phyloP scores from a whole-genome alignment of 345 rosid genomes.

The Brassica carinata region DNA sequence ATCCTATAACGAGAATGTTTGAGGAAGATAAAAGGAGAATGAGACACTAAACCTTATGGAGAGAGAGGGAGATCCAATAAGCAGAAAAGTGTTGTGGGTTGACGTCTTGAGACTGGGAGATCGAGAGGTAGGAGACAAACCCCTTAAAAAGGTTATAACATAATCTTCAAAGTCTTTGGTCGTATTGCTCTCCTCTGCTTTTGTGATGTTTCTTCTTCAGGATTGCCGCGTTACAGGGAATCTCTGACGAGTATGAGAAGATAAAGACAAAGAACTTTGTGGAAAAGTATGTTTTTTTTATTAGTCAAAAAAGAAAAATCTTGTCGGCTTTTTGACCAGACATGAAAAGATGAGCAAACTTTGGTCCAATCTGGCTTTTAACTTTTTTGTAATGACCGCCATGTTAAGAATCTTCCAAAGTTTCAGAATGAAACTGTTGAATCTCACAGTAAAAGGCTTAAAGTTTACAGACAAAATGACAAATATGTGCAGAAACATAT shows the following conservation, averaged over 20 bases:
- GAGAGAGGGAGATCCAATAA: background rate
- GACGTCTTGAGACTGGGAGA: background rate
- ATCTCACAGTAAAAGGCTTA: background rate
- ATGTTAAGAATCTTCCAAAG: conserved; percentile 3
- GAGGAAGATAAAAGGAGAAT: background rate
- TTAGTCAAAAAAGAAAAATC: conserved; percentile 21
- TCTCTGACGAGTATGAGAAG: conserved; percentile 29
- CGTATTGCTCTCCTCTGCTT: conserved; percentile 1
- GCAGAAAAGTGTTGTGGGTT: background rate
- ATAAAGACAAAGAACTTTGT: conserved; percentile 23
- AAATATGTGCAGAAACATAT: conserved; percentile 13
- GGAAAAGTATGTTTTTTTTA: conserved; percentile 18
- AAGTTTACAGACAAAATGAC: conserved; percentile 25
- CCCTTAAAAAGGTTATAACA: conserved; percentile 3
- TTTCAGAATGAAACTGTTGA: background rate
- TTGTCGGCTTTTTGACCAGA: conserved; percentile 39
- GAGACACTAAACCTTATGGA: conserved; percentile 1
- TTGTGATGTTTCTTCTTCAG: conserved; percentile 14
- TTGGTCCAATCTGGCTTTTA: conserved; percentile 32
- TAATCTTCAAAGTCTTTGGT: conserved; percentile 14
- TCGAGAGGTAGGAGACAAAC: background rate
- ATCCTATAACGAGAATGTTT: background rate
- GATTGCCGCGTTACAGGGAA: conserved; percentile 43
- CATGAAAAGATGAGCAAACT: background rate
- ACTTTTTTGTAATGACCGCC: conserved; percentile 6